These are phyloP conservation scores for Diatrype stigma DNA, from an alignment of 2,329 filamentous ascomycete genomes.

Conservation along the genomic window DNA sequence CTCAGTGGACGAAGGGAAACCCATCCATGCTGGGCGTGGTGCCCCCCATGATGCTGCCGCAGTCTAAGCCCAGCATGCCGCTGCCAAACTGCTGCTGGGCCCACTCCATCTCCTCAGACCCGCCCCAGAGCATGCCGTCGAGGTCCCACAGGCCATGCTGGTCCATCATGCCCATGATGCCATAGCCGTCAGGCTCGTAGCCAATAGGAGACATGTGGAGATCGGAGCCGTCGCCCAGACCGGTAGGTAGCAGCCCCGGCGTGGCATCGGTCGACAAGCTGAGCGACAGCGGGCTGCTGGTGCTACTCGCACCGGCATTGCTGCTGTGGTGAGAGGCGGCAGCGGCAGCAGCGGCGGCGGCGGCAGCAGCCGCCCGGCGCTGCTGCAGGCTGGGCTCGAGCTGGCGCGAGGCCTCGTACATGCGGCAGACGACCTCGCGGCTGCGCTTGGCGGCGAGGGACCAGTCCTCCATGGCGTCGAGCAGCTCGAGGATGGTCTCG, in stretches of 20 bases:
- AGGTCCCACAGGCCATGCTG: conserved; percentile 53
- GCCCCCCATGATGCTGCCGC: conserved; percentile 32
- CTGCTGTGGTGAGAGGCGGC: conserved; percentile 11
- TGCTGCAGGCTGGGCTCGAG: conserved; percentile 28
- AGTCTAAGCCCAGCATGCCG: conserved; percentile 33
- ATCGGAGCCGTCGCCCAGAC: conserved; percentile 33
- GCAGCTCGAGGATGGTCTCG: conserved; percentile 54
- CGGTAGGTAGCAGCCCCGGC: conserved; percentile 20
- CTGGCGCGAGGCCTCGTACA: conserved; percentile 55
- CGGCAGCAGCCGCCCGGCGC: conserved; percentile 27
- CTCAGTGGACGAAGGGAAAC: conserved; percentile 40
- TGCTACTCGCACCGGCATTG: conserved; percentile 15
- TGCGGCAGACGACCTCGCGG: conserved; percentile 58
- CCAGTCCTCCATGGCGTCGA: conserved; percentile 62
- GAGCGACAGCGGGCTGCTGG: conserved; percentile 23
- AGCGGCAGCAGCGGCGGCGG: conserved; percentile 4
- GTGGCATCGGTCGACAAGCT: conserved; percentile 32
- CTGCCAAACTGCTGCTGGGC: conserved; percentile 26
- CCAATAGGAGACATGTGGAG: conserved; percentile 50
- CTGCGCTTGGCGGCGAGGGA: conserved; percentile 59
- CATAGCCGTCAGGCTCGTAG: conserved; percentile 45
- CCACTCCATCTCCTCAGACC: conserved; percentile 35
- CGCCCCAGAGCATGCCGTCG: conserved; percentile 52
- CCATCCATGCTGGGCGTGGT: conserved; percentile 33
- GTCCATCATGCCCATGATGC: conserved; percentile 50